Percentiles rank a stretch among this genome's conserved stretches.
Evolutionary conservation across 345 rosid species (phyloP).

Genomic region (Isatis tinctoria): DNA sequence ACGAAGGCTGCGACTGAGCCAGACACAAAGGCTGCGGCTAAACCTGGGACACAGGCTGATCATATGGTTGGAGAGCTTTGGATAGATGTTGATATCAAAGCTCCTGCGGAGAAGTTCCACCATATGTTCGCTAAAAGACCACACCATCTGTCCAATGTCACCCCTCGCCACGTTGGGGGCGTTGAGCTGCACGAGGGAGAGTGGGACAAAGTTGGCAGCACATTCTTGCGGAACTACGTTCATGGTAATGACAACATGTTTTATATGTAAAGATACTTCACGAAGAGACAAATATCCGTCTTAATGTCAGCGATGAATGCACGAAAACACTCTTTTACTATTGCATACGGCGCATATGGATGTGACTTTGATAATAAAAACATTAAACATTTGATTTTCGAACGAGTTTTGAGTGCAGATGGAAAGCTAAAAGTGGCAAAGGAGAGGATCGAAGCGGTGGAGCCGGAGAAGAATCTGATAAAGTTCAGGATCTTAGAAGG

Average conservation of each 20-base stretch:
- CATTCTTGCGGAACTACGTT: conserved; percentile 8
- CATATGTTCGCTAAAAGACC: conserved; percentile 4
- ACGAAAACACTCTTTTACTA: background rate
- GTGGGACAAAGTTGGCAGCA: conserved; percentile 21
- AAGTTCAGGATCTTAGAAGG: conserved; percentile 10
- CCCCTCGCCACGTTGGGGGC: background rate
- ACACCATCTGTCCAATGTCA: conserved; percentile 2
- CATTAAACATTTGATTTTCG: background rate
- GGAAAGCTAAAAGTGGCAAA: conserved; percentile 17
- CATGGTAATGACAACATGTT: background rate
- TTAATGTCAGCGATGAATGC: background rate
- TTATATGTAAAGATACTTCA: background rate
- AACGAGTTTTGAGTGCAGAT: background rate
- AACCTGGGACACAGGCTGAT: background rate
- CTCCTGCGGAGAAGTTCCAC: background rate
- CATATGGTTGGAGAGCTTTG: background rate
- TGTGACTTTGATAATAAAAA: background rate
- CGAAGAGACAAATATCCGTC: background rate
- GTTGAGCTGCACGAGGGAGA: conserved; percentile 19
- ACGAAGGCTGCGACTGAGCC: too few species aligned
- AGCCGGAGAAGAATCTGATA: conserved; percentile 16
- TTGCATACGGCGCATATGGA: background rate
- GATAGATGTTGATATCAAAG: background rate
- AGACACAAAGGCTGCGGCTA: too few species aligned
- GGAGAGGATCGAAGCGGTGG: conserved; percentile 16